Evolutionary conservation across 345 rosid species (phyloP).

Genomic region (Salix exigua): DNA sequence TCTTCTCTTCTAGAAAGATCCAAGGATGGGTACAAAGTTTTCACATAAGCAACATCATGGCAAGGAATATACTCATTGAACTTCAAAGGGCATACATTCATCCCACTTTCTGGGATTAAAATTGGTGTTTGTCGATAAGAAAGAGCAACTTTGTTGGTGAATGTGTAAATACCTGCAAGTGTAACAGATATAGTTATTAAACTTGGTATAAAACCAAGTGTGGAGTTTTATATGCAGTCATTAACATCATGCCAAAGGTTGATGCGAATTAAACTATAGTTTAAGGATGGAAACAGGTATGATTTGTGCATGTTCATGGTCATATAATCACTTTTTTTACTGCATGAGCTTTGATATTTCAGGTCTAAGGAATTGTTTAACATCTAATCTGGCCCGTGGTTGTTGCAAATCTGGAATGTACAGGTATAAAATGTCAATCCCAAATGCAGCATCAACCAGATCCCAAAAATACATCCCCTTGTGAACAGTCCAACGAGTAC

Average conservation of each 20-base stretch:
- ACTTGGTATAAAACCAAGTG: neutral
- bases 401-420: neutral
- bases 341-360: neutral
- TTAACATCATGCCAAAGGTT: neutral
- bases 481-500: neutral
- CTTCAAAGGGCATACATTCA: slow-evolving; percentile 67
- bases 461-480: neutral
- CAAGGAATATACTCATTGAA: slow-evolving; percentile 86
- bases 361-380: neutral
- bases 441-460: neutral
- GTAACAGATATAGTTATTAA: neutral
- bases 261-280: neutral
- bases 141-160: slow-evolving; percentile 54
- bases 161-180: slow-evolving; percentile 42
- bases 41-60: slow-evolving; percentile 59
- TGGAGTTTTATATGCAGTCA: neutral
- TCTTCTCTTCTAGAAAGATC: slow-evolving; percentile 71
- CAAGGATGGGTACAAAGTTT: slow-evolving; percentile 49
- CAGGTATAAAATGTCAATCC: neutral
- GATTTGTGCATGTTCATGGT: neutral
- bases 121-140: slow-evolving; percentile 52
- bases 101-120: slow-evolving; percentile 53
- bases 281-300: neutral
- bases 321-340: neutral
- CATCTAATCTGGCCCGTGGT: neutral